A percentile compares a stretch with the other conserved stretches of the same genome.
Conservation (phyloP, 805 yeast genomes). For the Cyberlindnera americana region DNA sequence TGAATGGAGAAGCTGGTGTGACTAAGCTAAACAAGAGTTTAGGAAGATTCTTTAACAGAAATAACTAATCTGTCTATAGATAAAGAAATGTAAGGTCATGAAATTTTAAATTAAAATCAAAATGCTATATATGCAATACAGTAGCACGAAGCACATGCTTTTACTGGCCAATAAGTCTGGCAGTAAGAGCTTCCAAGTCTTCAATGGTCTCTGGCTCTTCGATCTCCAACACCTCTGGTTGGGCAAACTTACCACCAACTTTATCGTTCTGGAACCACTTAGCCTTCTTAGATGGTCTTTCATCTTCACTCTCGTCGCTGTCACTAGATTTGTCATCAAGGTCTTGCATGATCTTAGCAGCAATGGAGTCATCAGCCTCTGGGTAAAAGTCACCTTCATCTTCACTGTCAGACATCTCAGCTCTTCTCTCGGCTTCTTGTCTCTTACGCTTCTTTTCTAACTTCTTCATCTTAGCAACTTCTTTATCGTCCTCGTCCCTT, state of each 20-base stretch:
- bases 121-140: conserved; percentile 3
- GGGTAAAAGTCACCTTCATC: conserved; percentile 24
- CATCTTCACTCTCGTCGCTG: conserved; percentile 23
- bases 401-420: conserved; percentile 25
- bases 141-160: too few species aligned
- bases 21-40: conserved; percentile 65
- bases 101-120: background rate
- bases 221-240: conserved; percentile 52
- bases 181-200: conserved; percentile 87
- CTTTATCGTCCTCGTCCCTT: conserved; percentile 78
- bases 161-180: conserved; percentile 31
- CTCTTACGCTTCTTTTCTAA: conserved; percentile 87
- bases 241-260: conserved; percentile 28
- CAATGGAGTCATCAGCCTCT: conserved; percentile 41
- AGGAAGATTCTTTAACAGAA: conserved; percentile 53
- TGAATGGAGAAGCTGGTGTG: conserved; percentile 57
- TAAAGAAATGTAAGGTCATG: background rate
- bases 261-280: conserved; percentile 37
- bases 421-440: conserved; percentile 67
- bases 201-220: conserved; percentile 89
- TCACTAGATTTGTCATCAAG: conserved; percentile 28
- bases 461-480: conserved; percentile 68
- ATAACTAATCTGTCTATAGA: conserved; percentile 5
- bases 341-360: conserved; percentile 26
- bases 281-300: conserved; percentile 30